Conservation (phyloP, 495 filamentous ascomycete genomes). For the Platismatia glauca region DNA sequence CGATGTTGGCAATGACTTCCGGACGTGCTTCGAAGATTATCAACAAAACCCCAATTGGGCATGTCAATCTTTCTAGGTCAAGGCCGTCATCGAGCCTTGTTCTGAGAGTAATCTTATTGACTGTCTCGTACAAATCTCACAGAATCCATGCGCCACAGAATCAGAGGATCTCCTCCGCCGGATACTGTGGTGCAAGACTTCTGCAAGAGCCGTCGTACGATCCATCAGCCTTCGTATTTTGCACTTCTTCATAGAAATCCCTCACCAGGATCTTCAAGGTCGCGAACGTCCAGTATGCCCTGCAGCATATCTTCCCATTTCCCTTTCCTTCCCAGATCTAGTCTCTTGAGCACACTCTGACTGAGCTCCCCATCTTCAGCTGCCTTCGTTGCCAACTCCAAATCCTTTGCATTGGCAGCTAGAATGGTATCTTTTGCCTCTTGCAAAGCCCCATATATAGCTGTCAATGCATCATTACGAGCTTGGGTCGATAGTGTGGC, state of each 20-base stretch:
- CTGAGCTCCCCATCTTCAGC: slow-evolving; percentile 66
- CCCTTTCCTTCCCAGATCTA: slow-evolving; percentile 74
- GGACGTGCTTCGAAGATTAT: slow-evolving; percentile 98
- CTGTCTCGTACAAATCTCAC: slow-evolving; percentile 37
- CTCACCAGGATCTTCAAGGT: slow-evolving; percentile 80
- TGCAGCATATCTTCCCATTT: slow-evolving; percentile 98
- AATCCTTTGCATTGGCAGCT: slow-evolving; percentile 73
- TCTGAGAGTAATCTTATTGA: slow-evolving; percentile 73
- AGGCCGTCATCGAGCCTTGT: slow-evolving; percentile 87
- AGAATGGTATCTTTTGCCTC: slow-evolving; percentile 65
- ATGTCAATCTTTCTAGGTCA: slow-evolving; percentile 74
- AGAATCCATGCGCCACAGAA: slow-evolving; percentile 7
- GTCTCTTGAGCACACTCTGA: slow-evolving; percentile 77
- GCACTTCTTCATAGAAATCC: slow-evolving; percentile 6
- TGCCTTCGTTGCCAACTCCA: slow-evolving; percentile 61
- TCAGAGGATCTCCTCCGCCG: background rate
- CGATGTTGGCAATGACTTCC: slow-evolving; percentile 98
- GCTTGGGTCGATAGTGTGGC: slow-evolving; percentile 54
- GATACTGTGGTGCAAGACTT: background rate
- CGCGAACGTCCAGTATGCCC: slow-evolving; percentile 83
- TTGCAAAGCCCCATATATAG: slow-evolving; percentile 64
- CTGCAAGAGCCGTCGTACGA: slow-evolving; percentile 18
- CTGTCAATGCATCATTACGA: slow-evolving; percentile 76
- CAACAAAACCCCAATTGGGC: slow-evolving; percentile 89
- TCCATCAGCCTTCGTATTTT: slow-evolving; percentile 10